Base-by-base conservation (phyloP, 495 filamentous ascomycete species). In the Hypoxylon lienhwacheense region DNA sequence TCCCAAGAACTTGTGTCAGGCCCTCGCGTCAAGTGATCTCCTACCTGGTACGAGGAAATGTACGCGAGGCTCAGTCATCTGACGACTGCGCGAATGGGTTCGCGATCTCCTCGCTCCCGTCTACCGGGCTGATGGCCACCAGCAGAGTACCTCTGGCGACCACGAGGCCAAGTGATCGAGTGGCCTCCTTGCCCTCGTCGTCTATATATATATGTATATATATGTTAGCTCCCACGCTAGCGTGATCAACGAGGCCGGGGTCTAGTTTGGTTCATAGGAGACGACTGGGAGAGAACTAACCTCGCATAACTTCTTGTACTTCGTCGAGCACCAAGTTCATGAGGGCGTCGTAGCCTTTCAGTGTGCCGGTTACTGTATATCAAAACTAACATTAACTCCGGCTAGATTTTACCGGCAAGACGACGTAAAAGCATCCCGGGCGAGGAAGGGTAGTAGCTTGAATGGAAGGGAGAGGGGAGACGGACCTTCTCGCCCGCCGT, bases 261-360 rank as follows among this genome's bases (percentile, higher is more conserved):
- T 26, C n/a, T 26, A 26, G 8, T 26, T 26, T 7, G 22, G 8
- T 5, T 3, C n/a, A 15, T 14, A 2, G 4, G 24, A 4, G 37
- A 21, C 12, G 0, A 3, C 4, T 26, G n/a, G 11, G 35, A 11
- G 17, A 40, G 2, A 19, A 60, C 78, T 55, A 61, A 96, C 92
- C 92, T 75, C 88, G 79, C 72, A 96, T 80, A 16, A 84, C 75
- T 68, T 98, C 93, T 72, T 95, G 85, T 15, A 93, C 91, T 44
- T 97, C 89, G 63, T 97, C 95, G 41, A 98, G 77, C 15, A 98
- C 93, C 45, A 98, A 75, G 69, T 97, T 98, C 92, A 97, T 97
- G 26, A 98, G 77, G 61, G 92, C 91, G 63, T 98, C 93, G 62
- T 90, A 96, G 37, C 93, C 93, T 66, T 97, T 98, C 7, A 98